Evolutionary conservation across 176 grass and related monocot species (phyloP).

Genomic region (Avena sativa): DNA sequence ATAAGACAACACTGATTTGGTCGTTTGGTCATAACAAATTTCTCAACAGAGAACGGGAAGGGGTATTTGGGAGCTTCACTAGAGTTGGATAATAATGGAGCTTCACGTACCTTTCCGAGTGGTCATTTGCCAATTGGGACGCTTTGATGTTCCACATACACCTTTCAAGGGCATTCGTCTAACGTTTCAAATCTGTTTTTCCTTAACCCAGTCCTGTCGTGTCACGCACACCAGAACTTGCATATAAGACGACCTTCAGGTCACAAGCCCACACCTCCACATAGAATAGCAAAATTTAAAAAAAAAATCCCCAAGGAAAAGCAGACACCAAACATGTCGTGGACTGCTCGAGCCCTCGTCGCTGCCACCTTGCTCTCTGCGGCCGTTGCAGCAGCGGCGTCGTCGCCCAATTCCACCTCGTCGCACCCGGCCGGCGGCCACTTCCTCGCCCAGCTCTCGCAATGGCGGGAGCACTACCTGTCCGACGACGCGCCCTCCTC

Average conservation of each 20-base stretch:
- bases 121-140: not conserved
- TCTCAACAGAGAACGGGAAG: not conserved
- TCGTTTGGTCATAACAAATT: not conserved
- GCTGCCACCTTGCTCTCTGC: constrained; percentile 29
- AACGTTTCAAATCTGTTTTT: constrained; percentile 10
- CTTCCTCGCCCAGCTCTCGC: constrained; percentile 41
- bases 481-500: constrained; percentile 18
- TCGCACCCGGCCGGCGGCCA: not conserved
- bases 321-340: constrained; percentile 28
- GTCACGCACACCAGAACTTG: not conserved
- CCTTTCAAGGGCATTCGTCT: not conserved
- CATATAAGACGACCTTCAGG: constrained; percentile 29
- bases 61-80: not conserved
- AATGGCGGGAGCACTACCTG: constrained; percentile 55
- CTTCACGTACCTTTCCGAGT: not conserved
- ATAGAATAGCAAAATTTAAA: not conserved
- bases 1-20: not conserved
- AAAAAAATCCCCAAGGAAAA: not conserved
- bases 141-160: not conserved
- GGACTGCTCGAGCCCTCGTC: constrained; percentile 27
- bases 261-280: not conserved
- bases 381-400: not conserved
- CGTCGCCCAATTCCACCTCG: constrained; percentile 37
- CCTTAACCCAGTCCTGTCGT: not conserved
- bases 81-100: not conserved